These are phyloP conservation scores for Monosporascus sp. DNA, from an alignment of 2,329 filamentous ascomycete species.

Conservation along the genomic window DNA sequence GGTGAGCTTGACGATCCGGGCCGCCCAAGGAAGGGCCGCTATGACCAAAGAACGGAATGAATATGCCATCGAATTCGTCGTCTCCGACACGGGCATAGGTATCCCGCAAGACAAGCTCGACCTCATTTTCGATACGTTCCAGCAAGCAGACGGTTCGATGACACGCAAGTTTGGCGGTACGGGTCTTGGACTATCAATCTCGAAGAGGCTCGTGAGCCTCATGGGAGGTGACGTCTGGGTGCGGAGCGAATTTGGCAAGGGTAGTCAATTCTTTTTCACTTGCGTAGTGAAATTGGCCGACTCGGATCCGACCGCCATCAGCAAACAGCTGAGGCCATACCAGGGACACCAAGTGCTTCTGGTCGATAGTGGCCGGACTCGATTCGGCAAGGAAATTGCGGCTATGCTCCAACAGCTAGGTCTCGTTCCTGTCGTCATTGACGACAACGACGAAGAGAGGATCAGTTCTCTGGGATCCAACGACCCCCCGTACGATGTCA, in stretches of 20 bases:
- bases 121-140: slow-evolving; percentile 97
- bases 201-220: slow-evolving; percentile 86
- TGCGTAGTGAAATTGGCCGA: slow-evolving; percentile 83
- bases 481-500: slow-evolving; percentile 80
- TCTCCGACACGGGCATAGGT: slow-evolving; percentile 93
- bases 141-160: slow-evolving; percentile 95
- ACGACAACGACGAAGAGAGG: slow-evolving; percentile 61
- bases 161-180: slow-evolving; percentile 95
- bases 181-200: slow-evolving; percentile 89
- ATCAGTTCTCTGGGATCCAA: slow-evolving; percentile 48
- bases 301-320: slow-evolving; percentile 70
- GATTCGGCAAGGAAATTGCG: slow-evolving; percentile 69
- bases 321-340: slow-evolving; percentile 84
- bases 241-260: slow-evolving; percentile 83
- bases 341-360: slow-evolving; percentile 88
- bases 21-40: slow-evolving; percentile 48
- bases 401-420: slow-evolving; percentile 74
- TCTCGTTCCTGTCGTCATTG: slow-evolving; percentile 73
- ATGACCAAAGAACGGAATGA: slow-evolving; percentile 65
- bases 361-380: slow-evolving; percentile 84
- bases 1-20: slow-evolving; percentile 86
- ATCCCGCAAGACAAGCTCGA: slow-evolving; percentile 94
- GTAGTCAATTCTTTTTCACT: slow-evolving; percentile 95
- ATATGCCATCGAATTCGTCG: slow-evolving; percentile 92
- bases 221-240: slow-evolving; percentile 98